These are phyloP conservation scores for Aureobasidium musti DNA, from an alignment of 2,329 filamentous ascomycete genomes.

Conservation along the genomic window DNA sequence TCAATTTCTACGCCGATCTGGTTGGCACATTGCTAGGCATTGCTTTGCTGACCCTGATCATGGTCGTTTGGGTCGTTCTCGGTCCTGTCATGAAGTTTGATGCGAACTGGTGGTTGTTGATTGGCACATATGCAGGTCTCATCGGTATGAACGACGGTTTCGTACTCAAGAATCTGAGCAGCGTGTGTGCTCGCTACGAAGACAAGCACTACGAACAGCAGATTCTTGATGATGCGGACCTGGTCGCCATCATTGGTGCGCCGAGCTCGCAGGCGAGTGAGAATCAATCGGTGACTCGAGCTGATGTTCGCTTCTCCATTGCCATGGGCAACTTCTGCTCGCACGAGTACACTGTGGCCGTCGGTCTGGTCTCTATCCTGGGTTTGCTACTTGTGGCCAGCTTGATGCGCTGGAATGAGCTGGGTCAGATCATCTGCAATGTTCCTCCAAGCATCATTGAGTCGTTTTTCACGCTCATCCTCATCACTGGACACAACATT, in stretches of 20 bases:
- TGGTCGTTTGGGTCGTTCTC: background rate
- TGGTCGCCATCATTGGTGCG: background rate
- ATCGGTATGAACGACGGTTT: slow-evolving; percentile 12
- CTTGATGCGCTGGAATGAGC: background rate
- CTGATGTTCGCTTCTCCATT: background rate
- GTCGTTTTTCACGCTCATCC: background rate
- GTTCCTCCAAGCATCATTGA: slow-evolving; percentile 9
- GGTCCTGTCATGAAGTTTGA: background rate
- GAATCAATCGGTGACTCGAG: background rate
- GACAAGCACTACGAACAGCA: background rate
- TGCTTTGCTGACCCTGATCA: background rate
- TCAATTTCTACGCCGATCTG: slow-evolving; percentile 6
- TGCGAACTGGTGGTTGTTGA: slow-evolving; percentile 1
- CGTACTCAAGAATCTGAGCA: background rate
- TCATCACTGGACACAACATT: slow-evolving; percentile 8
- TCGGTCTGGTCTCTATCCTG: background rate
- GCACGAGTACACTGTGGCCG: background rate
- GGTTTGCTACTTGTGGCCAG: background rate
- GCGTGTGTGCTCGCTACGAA: background rate
- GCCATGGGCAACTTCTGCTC: background rate
- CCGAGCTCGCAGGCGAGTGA: background rate
- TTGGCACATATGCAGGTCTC: slow-evolving; percentile 6
- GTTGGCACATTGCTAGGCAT: background rate
- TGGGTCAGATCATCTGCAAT: slow-evolving; percentile 11
- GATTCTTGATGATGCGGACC: background rate